Evolutionary conservation across 2,329 filamentous ascomycete genomes (phyloP), one percentile per base, ranked within the genome.

Genomic region (Alternaria sp.): DNA sequence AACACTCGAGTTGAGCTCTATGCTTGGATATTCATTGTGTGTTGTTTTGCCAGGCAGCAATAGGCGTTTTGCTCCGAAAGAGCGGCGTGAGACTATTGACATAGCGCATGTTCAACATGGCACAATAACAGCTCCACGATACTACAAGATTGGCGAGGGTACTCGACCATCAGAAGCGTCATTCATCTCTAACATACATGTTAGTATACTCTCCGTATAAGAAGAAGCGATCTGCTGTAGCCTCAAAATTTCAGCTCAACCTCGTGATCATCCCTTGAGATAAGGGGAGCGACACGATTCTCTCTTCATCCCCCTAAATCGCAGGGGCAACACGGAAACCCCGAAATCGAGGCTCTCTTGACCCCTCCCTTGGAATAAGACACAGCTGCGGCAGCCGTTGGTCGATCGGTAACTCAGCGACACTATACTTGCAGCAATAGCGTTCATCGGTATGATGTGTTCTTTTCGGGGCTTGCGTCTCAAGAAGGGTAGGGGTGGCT

Each of bases 41-140:
- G 46, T 24, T 49, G 46, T 42, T 20, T 36, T 14, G 5, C 14
- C 11, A 36, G 20, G 20, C 7, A 26, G n/a, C 20, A 34, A 36
- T 20, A 49, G 36, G 32, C 32, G 46, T 36, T n/a, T 22, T 36
- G 30, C 46, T n/a, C 16, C 20, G 46, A 32, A 49, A 49, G 49
- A 54, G 41, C 51, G 30, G 52, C 52, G 32, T 46, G 52, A 54
- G 42, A 44, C 52, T 32, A 36, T 34, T 32, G 47, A 34, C 16
- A 54, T 62, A 64, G 58, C 58, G 53, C 59, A 53, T 66, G 63
- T 66, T 32, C 51, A 66, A 66, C 63, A 66, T 66, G 44, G 59
- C 62, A 66, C 63, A 62, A 51, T 55, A 39, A 49, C 51, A 57
- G 52, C 46, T 46, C 41, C 43, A 54, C 49, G 16, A 54, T 55